phyloP scores from a whole-genome alignment of 1,139 yeast species.

The Eremothecium coryli region DNA sequence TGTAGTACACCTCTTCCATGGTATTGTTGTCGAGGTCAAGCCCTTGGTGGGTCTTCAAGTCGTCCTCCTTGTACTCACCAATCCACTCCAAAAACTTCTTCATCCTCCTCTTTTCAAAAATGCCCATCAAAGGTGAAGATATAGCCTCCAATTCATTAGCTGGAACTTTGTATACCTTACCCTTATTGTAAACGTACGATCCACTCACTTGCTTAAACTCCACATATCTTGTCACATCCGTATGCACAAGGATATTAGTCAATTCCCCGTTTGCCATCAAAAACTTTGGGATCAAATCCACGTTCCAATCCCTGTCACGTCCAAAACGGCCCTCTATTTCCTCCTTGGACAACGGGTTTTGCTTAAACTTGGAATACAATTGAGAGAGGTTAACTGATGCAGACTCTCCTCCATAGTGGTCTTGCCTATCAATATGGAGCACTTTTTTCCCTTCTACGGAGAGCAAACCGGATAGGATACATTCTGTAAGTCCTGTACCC shows the following conservation, averaged over 20 bases:
- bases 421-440: slow-evolving; percentile 90
- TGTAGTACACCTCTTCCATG: slow-evolving; percentile 83
- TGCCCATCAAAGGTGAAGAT: slow-evolving; percentile 85
- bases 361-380: slow-evolving; percentile 63
- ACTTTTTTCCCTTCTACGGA: slow-evolving; percentile 97
- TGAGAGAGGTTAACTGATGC: slow-evolving; percentile 46
- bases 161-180: slow-evolving; percentile 92
- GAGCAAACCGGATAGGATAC: slow-evolving; percentile 85
- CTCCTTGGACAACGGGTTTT: slow-evolving; percentile 60
- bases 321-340: slow-evolving; percentile 45
- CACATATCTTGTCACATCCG: slow-evolving; percentile 90
- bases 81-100: slow-evolving; percentile 84
- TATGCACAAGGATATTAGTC: slow-evolving; percentile 88
- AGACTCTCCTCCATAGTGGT: slow-evolving; percentile 81
- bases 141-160: slow-evolving; percentile 87
- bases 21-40: slow-evolving; percentile 79
- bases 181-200: slow-evolving; percentile 80
- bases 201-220: slow-evolving; percentile 96
- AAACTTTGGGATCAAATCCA: slow-evolving; percentile 92
- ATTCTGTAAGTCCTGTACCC: slow-evolving; percentile 88
- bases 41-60: slow-evolving; percentile 73
- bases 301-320: slow-evolving; percentile 95
- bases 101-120: slow-evolving; percentile 94
- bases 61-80: slow-evolving; percentile 72
- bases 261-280: slow-evolving; percentile 97